A percentile compares a stretch with the other conserved stretches of the same genome.
These are phyloP conservation scores for Pythium insidiosum DNA, from an alignment of 352 stramenopile species.

Conservation along the genomic window DNA sequence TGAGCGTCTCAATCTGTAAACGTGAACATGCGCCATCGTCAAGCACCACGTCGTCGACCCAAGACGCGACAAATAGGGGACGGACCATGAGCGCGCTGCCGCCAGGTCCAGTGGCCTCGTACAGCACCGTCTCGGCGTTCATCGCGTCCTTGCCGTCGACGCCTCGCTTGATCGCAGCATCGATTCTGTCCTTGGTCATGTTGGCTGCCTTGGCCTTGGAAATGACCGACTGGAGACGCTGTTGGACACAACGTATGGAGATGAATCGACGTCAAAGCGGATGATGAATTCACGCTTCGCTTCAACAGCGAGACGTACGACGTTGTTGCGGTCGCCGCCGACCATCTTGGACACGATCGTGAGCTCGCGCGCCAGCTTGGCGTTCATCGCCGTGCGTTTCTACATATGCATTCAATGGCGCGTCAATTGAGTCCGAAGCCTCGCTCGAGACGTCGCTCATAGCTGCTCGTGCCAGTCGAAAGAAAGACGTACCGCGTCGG, in stretches of 20 bases:
- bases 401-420: no score
- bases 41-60: no score
- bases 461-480: no score
- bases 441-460: no score
- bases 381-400: conserved; percentile 74
- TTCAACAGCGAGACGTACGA: conserved; percentile 58
- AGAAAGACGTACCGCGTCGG: conserved; percentile 40
- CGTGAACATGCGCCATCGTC: no score
- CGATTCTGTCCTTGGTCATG: conserved; percentile 81
- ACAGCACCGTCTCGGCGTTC: conserved; percentile 70
- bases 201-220: conserved; percentile 75
- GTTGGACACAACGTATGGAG: no score
- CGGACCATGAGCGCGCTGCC: conserved; percentile 67
- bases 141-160: conserved; percentile 70
- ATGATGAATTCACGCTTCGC: no score
- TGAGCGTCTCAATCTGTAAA: conserved; percentile 78
- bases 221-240: conserved; percentile 41
- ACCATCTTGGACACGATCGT: conserved; percentile 70
- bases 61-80: no score
- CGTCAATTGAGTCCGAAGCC: no score
- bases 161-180: conserved; percentile 74
- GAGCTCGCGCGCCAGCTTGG: conserved; percentile 66
- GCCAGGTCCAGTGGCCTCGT: conserved; percentile 62
- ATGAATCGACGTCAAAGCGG: no score
- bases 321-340: conserved; percentile 53